Evolutionary conservation across 352 stramenopile genomes (phyloP), one percentile per base, ranked within the genome.

Genomic region (Thalassiosira exigua): DNA sequence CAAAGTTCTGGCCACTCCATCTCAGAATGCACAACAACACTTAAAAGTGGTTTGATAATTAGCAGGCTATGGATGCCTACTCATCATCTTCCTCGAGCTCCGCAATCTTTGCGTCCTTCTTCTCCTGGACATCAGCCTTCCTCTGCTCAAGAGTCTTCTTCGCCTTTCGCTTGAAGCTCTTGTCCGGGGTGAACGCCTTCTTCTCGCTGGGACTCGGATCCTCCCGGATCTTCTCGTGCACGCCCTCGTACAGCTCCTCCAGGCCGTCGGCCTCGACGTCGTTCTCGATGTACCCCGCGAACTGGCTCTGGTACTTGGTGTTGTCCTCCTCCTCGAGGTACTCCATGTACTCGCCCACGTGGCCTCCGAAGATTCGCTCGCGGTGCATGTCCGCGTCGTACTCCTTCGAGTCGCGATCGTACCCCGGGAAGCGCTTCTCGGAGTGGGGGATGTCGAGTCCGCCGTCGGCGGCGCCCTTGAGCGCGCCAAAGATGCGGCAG

Each of bases 291-390:
- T 98, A 99, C 66, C 94, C 87, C 39, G 96, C 96, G 89, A 99
- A 99, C 85, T 98, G 96, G 78, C 96, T 89, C 39, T 97, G 94
- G 91, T 98, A 98, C 90, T 98, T 98, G 77, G 98, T 95, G 58
- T 98, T 96, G 91, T 99, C 97, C 84, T 99, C 97, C 86, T 99
- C 97, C 90, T 98, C 96, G 22, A 99, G 92, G 85, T 98, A 97
- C 89, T 99, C 97, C 97, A 99, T 99, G 95, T 99, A 98, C 85
- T 99, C 97, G 53, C 93, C 92, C 26, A 99, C 92, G 90, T 99
- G 96, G 68, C 97, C 91, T 68, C 96, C 97, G 82, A 99, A 98
- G 95, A 99, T 99, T 56, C 95, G 96, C 88, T 98, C 96, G 74
- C 95, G 95, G 93, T 99, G 97, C 78, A 97, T 96, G 79, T 98